Percentiles rank a stretch among this genome's conserved stretches.
These are phyloP conservation scores for Periconia sp. DNA, from an alignment of 2,329 filamentous ascomycete genomes.

Conservation along the genomic window DNA sequence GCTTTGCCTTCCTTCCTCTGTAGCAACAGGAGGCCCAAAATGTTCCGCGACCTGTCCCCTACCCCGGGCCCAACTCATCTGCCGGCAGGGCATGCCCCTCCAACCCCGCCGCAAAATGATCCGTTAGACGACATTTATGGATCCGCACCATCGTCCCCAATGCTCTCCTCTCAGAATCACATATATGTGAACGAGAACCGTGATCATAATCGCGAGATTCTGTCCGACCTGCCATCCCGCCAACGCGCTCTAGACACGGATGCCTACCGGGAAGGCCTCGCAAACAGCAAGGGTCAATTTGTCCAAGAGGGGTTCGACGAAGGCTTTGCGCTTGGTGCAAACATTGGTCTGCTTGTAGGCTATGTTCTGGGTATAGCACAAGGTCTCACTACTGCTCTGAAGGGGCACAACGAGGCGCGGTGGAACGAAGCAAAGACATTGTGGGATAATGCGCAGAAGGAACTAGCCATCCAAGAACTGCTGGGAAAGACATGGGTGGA, in stretches of 20 bases:
- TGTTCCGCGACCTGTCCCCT: constrained; percentile 33
- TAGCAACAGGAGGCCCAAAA: neutral
- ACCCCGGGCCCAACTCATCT: constrained; percentile 31
- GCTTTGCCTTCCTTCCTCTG: neutral
- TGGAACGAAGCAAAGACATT: constrained; percentile 34
- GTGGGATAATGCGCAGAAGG: constrained; percentile 57
- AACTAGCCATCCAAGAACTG: constrained; percentile 67
- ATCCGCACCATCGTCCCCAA: constrained; percentile 49
- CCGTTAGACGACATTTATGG: constrained; percentile 56
- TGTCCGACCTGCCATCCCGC: constrained; percentile 76
- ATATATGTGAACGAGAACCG: too few species aligned
- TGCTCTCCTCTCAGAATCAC: constrained; percentile 13
- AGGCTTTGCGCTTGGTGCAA: constrained; percentile 83
- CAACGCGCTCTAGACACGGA: constrained; percentile 79
- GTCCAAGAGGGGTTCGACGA: constrained; percentile 92
- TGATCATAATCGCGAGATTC: constrained; percentile 48
- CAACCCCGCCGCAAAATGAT: constrained; percentile 41
- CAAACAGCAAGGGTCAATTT: constrained; percentile 73
- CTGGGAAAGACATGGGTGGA: constrained; percentile 72
- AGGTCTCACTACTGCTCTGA: constrained; percentile 65
- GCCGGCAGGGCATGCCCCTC: constrained; percentile 36
- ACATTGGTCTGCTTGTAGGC: constrained; percentile 76
- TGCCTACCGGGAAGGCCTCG: constrained; percentile 89
- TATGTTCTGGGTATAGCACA: constrained; percentile 79
- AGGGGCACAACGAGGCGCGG: constrained; percentile 29